These are phyloP conservation scores for Anacardium occidentale DNA, from an alignment of 345 rosid genomes.

Conservation along the genomic window DNA sequence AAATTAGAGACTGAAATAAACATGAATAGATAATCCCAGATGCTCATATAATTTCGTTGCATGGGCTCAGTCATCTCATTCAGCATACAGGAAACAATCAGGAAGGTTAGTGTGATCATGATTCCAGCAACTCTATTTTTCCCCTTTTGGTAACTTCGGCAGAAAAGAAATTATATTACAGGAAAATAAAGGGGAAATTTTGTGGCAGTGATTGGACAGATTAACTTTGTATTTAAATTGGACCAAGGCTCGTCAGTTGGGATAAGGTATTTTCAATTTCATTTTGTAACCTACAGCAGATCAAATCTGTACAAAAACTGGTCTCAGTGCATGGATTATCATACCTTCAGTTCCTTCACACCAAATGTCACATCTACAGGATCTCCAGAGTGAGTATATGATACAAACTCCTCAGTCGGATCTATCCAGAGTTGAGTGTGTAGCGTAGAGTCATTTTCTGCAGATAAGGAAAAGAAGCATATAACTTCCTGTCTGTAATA, in stretches of 20 bases:
- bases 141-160: too few species aligned
- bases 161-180: too few species aligned
- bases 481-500: slow-evolving; percentile 16
- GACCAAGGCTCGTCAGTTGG: neutral
- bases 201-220: neutral
- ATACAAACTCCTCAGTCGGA: slow-evolving; percentile 89
- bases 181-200: too few species aligned
- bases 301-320: slow-evolving; percentile 6
- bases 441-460: slow-evolving; percentile 75
- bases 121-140: too few species aligned
- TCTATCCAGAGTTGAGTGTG: slow-evolving; percentile 97
- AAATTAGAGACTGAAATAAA: slow-evolving; percentile 6
- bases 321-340: slow-evolving; percentile 17
- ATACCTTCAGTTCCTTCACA: slow-evolving; percentile 81
- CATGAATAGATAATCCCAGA: neutral
- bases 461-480: slow-evolving; percentile 24
- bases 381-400: slow-evolving; percentile 71
- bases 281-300: neutral
- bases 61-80: slow-evolving; percentile 1
- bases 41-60: neutral
- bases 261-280: neutral
- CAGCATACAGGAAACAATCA: neutral
- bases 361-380: slow-evolving; percentile 92
- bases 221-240: neutral
- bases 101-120: neutral